Percentiles rank a stretch among this genome's conserved stretches.
These are phyloP conservation scores for Ophiostoma quercus DNA, from an alignment of 2,329 filamentous ascomycete species.

Conservation along the genomic window DNA sequence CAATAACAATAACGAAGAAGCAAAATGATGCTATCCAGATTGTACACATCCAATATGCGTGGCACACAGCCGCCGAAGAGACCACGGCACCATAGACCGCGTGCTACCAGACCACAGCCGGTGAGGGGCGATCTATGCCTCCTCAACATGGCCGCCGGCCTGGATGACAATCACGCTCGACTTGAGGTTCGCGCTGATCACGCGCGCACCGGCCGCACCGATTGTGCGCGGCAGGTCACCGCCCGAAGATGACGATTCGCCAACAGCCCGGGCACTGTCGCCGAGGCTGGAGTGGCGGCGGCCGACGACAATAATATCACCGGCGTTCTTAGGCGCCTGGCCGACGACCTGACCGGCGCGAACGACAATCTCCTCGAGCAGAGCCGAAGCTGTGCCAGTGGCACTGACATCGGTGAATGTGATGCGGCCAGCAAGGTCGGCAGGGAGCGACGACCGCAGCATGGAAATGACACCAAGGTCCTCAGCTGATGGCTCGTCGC, in stretches of 20 bases:
- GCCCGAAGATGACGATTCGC: conserved; percentile 24
- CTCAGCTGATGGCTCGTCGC: conserved; percentile 34
- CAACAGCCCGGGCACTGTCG: conserved; percentile 21
- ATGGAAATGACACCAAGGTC: conserved; percentile 36
- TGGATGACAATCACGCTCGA: conserved; percentile 68
- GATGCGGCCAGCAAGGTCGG: conserved; percentile 35
- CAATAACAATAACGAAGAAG: neutral
- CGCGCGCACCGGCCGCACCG: conserved; percentile 54
- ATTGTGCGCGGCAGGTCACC: conserved; percentile 48
- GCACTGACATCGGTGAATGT: conserved; percentile 48
- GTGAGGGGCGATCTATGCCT: conserved; percentile 18
- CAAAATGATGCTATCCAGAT: neutral
- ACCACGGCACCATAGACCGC: neutral
- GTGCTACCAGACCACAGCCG: neutral
- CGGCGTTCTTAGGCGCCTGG: conserved; percentile 56
- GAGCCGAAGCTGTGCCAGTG: conserved; percentile 32
- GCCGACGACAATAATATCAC: conserved; percentile 66
- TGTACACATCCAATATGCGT: neutral
- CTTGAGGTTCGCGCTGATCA: conserved; percentile 55
- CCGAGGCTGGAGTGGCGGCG: conserved; percentile 41
- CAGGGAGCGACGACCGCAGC: conserved; percentile 34
- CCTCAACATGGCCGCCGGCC: conserved; percentile 39
- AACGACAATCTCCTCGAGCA: conserved; percentile 45
- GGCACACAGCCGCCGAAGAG: too few relatives aligned
- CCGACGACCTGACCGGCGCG: conserved; percentile 56